Evolutionary conservation across 371 early-diverging fungal genomes (phyloP).

Genomic region (Choanephora cucurbitarum): DNA sequence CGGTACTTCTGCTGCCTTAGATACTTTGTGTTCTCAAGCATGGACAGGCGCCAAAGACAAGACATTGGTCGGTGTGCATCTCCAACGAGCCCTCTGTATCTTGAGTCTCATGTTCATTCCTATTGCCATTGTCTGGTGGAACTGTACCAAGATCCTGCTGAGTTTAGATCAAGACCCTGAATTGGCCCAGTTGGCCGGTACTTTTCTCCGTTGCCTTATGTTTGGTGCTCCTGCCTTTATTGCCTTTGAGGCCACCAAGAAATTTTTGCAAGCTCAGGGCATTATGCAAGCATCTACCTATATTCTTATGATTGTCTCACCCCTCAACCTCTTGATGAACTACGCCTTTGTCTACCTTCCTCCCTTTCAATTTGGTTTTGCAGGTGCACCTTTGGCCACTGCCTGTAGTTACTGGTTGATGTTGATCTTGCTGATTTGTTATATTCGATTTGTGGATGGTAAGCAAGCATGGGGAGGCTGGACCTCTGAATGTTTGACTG

Average conservation of each 20-base stretch:
- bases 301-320: slow-evolving; percentile 66
- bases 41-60: slow-evolving; percentile 76
- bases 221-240: slow-evolving; percentile 74
- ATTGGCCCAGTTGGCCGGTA: slow-evolving; percentile 37
- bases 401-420: slow-evolving; percentile 72
- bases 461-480: slow-evolving; percentile 81
- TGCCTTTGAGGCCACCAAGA: slow-evolving; percentile 76
- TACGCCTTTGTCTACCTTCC: slow-evolving; percentile 71
- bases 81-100: slow-evolving; percentile 81
- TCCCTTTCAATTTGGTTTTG: slow-evolving; percentile 67
- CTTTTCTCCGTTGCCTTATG: slow-evolving; percentile 66
- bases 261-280: slow-evolving; percentile 83
- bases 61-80: slow-evolving; percentile 74
- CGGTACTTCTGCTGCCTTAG: slow-evolving; percentile 78
- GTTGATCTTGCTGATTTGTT: slow-evolving; percentile 56
- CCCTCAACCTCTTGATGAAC: slow-evolving; percentile 71
- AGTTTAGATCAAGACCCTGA: slow-evolving; percentile 41
- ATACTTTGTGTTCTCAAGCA: slow-evolving; percentile 88
- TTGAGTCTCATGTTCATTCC: slow-evolving; percentile 67
- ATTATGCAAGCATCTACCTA: slow-evolving; percentile 77
- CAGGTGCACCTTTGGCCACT: slow-evolving; percentile 83
- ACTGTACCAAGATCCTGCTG: slow-evolving; percentile 53
- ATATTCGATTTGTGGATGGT: slow-evolving; percentile 68
- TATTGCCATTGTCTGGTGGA: slow-evolving; percentile 77
- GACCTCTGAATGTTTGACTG: slow-evolving; percentile 63